Base-by-base conservation (phyloP, 805 yeast genomes). In the Metschnikowia cubensis region DNA sequence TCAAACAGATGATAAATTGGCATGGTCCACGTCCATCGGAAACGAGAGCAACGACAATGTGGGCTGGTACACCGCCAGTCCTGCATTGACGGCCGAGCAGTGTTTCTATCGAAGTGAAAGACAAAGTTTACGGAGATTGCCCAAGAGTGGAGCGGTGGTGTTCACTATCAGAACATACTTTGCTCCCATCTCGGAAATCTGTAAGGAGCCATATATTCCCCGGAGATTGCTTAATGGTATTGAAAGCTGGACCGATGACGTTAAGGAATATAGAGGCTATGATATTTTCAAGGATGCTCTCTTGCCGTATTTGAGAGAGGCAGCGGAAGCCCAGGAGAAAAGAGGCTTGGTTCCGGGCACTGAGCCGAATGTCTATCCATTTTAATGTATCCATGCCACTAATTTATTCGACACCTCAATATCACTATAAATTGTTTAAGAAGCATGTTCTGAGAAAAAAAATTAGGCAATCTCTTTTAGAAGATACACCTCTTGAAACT, bases 91-190 rank as follows among this genome's bases (percentile, higher is more conserved):
- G 31, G 64, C 80, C 7, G 67, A 66, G 15, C 74, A 75, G 51
- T 61, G 84, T 32, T 79, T 75, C 63, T 82, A 75, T 64, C 73
- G 89, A 55, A 79, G 84, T 25, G 89, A 84, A 61, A 70, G 89
- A 63, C 89, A 83, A 61, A 73, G 83, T 42, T 68, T 83, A 46
- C 72, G 87, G 57, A 70, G 85, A 58, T 68, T 83, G 50, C 88
- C 89, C 13, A 66, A 73, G 35, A 64, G 80, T 3, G 87, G 88
- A 10, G 84, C 78, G 11, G 68, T 75, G 20, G 66, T 79, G 2
- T 84, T 83, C 65, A 83, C 87, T 20, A 72, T 83, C 44, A 70
- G 88, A 57, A 84, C 88, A 0, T 83, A 83, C 58, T 82, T 83
- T 62, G 57, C 76, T 20, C 86, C 87, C 6, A 59, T 83, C 31